Conservation (phyloP, 371 early-diverging fungal species). For the Mortierella sp. region DNA sequence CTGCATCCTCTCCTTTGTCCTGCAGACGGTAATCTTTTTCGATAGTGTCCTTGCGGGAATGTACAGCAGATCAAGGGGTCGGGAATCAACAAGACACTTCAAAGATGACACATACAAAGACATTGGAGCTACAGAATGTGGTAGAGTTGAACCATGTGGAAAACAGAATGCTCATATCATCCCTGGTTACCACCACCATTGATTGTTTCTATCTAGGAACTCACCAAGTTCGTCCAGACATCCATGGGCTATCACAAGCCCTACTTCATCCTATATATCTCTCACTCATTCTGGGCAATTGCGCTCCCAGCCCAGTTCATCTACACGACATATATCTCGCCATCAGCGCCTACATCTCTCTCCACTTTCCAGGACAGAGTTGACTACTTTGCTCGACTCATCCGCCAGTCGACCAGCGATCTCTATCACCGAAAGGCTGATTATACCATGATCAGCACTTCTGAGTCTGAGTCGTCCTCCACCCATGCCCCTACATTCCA, state of each 20-base stretch:
- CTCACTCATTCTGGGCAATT: slow-evolving; percentile 79
- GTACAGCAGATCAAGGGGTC: slow-evolving; percentile 4
- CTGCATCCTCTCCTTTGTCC: slow-evolving; percentile 73
- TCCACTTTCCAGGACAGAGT: slow-evolving; percentile 20
- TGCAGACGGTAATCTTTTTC: slow-evolving; percentile 63
- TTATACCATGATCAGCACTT: slow-evolving; percentile 18
- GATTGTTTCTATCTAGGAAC: slow-evolving; percentile 59
- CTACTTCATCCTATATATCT: slow-evolving; percentile 84
- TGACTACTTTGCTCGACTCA: slow-evolving; percentile 27
- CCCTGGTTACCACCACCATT: neutral
- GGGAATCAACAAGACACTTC: too few relatives aligned
- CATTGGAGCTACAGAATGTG: too few relatives aligned
- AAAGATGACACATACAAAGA: too few relatives aligned
- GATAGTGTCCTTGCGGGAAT: neutral
- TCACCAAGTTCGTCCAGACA: slow-evolving; percentile 76
- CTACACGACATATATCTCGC: slow-evolving; percentile 26
- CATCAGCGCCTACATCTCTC: slow-evolving; percentile 17
- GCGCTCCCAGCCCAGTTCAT: slow-evolving; percentile 76
- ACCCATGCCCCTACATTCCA: neutral
- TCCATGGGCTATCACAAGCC: slow-evolving; percentile 76
- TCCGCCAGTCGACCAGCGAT: slow-evolving; percentile 33
- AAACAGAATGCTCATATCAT: neutral
- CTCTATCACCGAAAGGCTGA: slow-evolving; percentile 31
- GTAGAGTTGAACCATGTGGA: too few relatives aligned
- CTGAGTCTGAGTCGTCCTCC: slow-evolving; percentile 12